These are phyloP conservation scores for Encephalitozoon hellem DNA, from an alignment of 371 early-diverging fungal genomes.

Conservation along the genomic window DNA sequence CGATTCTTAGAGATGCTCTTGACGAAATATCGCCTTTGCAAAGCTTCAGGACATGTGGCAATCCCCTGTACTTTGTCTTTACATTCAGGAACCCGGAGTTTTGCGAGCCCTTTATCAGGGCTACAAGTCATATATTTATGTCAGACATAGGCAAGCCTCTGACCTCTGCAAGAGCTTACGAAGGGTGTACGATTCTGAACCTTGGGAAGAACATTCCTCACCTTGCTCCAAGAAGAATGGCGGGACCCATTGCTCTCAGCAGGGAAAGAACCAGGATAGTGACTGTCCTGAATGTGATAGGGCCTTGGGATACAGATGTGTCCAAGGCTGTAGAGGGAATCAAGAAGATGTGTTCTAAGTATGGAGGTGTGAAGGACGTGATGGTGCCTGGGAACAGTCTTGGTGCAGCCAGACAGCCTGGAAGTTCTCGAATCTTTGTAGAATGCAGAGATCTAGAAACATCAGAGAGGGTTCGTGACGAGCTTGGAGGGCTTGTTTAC, in stretches of 20 bases:
- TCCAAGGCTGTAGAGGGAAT: background rate
- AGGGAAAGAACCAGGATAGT: conserved; percentile 1
- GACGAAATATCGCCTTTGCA: conserved; percentile 15
- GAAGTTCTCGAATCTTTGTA: conserved; percentile 4
- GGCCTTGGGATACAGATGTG: background rate
- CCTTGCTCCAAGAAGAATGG: background rate
- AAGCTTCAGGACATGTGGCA: background rate
- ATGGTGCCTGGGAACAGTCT: background rate
- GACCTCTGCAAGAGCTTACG: background rate
- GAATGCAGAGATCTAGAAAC: background rate
- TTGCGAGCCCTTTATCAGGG: background rate
- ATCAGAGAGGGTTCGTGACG: background rate
- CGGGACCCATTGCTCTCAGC: background rate
- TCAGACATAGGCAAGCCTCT: background rate
- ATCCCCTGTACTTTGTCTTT: background rate
- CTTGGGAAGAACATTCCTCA: background rate
- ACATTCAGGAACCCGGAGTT: background rate
- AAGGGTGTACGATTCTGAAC: conserved; percentile 1
- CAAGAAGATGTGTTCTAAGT: background rate
- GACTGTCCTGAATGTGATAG: background rate
- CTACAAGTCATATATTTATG: conserved; percentile 10
- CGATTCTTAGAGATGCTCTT: background rate
- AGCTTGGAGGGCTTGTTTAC: conserved; percentile 12
- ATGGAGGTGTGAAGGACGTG: background rate
- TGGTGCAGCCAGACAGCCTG: background rate